Conservation (phyloP, 208 protist genomes). For the Crithidia fasciculata region DNA sequence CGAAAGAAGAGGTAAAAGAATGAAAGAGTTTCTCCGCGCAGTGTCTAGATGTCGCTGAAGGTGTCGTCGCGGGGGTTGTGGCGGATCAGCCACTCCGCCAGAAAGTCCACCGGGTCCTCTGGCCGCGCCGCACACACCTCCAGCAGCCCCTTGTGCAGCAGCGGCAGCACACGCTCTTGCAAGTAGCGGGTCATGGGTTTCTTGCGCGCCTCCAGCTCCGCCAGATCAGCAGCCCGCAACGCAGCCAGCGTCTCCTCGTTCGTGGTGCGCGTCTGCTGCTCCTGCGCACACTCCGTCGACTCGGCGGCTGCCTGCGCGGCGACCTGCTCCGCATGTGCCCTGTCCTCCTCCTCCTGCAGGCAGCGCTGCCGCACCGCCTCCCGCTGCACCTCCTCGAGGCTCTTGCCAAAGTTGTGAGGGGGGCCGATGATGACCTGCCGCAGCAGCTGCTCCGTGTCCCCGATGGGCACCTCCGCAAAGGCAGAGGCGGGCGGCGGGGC, state of each 20-base stretch:
- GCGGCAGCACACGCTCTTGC: conserved; percentile 92
- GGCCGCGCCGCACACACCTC: conserved; percentile 91
- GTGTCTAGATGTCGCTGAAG: conserved; percentile 67
- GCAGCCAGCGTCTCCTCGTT: conserved; percentile 26
- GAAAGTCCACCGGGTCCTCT: conserved; percentile 94
- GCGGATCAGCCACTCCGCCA: conserved; percentile 92
- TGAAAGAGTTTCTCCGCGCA: no score
- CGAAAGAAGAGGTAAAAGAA: no score
- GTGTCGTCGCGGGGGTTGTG: conserved; percentile 92
- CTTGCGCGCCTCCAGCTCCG: conserved; percentile 84
- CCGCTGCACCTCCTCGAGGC: conserved; percentile 75
- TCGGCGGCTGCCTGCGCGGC: conserved; percentile 35
- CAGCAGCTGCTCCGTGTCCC: conserved; percentile 49
- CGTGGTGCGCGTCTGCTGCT: conserved; percentile 26
- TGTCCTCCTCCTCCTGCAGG: conserved; percentile 55
- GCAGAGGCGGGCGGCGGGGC: conserved; percentile 67
- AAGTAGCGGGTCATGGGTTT: conserved; percentile 88
- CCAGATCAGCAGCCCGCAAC: conserved; percentile 73
- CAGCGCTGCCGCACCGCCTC: conserved; percentile 67
- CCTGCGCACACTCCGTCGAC: conserved; percentile 41
- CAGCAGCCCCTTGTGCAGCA: conserved; percentile 93
- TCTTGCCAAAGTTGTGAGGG: conserved; percentile 91
- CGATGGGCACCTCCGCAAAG: conserved; percentile 45
- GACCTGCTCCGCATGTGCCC: conserved; percentile 44
- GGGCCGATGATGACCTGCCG: conserved; percentile 70